Evolutionary conservation across 257 asterid genomes (phyloP), one percentile per base, ranked within the genome.

Genomic region (Gardenia jasminoides): DNA sequence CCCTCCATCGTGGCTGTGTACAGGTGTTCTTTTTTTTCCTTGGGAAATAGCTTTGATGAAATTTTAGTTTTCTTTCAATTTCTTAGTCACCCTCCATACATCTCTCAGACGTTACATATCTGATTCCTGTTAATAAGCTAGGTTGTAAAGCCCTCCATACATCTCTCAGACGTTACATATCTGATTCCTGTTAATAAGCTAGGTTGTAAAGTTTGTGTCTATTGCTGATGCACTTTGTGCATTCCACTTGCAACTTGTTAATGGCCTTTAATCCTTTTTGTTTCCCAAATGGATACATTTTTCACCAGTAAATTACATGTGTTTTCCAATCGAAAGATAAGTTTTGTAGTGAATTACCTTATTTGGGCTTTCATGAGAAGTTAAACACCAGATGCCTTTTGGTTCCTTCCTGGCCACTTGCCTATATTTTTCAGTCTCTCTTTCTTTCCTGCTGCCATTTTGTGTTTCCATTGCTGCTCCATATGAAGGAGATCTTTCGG

Each of bases 1-100:
- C 94, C 79, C 97, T 94, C 24, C n/a, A 54, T 62, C 80, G 85
- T 46, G 99, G 99, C 69, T 93, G 98, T 85, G 92, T 94, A 62
- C 99, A 94, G 90, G 90, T 84, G 19, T 58, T 28, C 72, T 20
- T 76, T 50, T 69, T 68, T 61, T 91, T 80, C 98, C 44, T 47
- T 64, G 76, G 59, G 67, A 44, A 58, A 19, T 33, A 48, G 50
- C 71, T n/a, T 28, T 72, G 24, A 31, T 62, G 69, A 62, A 46
- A 50, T 71, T 69, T 71, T 65, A 65, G 26, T 62, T 62, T 24
- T 20, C 67, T 70, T 33, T 69, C 50, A 59, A 69, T 43, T 58
- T 77, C 41, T 36, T 67, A 44, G 24, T 70, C 66, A 62, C 36
- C 67, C 47, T 58, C 6, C 41, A 50, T 30, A 28, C 5, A 1